Evolutionary conservation across 331 rosid genomes (phyloP).

Genomic region (Quercus phellos): DNA sequence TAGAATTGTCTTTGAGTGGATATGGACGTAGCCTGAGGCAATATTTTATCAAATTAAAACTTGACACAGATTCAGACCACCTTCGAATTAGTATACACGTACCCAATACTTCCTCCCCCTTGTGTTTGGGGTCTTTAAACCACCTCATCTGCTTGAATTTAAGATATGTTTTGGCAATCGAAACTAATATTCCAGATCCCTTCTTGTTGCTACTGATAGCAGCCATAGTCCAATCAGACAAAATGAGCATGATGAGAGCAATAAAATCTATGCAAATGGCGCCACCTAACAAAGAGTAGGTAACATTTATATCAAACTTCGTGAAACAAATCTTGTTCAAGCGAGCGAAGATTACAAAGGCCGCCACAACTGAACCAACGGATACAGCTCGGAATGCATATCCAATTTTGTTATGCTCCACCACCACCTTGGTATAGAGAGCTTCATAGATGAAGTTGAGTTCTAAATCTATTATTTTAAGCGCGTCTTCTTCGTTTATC

Average conservation of each 20-base stretch:
- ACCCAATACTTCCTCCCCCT: too few species aligned
- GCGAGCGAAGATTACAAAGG: neutral
- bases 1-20: too few species aligned
- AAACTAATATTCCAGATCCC: too few species aligned
- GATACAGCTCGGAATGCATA: slow-evolving; percentile 9
- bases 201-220: too few species aligned
- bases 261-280: slow-evolving; percentile 6
- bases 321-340: neutral
- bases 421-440: slow-evolving; percentile 44
- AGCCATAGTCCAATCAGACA: neutral
- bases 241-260: neutral
- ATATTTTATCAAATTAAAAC: neutral
- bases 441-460: slow-evolving; percentile 47
- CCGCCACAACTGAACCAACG: neutral
- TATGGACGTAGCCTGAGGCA: neutral
- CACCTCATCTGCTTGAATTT: neutral
- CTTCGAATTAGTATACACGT: neutral
- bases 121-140: neutral
- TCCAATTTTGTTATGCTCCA: neutral
- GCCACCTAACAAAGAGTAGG: slow-evolving; percentile 18
- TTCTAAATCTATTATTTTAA: slow-evolving; percentile 28
- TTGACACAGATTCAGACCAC: slow-evolving; percentile 23
- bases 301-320: slow-evolving; percentile 7
- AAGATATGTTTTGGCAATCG: too few species aligned
- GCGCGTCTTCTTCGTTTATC: slow-evolving; percentile 3